Base-by-base conservation (phyloP, 73 alveolate genomes). In the Paramecium primaurelia region DNA sequence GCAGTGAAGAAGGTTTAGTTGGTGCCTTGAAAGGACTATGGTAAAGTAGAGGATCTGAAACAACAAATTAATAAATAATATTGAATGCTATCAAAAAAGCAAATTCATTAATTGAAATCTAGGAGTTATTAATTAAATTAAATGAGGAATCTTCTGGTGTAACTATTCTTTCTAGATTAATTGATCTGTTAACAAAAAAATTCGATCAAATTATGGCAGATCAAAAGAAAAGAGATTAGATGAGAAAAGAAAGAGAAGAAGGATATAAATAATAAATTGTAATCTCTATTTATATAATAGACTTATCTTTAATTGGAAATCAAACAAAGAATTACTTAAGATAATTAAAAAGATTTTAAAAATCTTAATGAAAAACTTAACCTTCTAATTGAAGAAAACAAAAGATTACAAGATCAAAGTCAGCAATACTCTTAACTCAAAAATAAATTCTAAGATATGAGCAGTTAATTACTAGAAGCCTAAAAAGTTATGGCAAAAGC, bases 231-330 rank as follows among this genome's bases (percentile, higher is more conserved):
- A 37, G 58, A 68, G 58, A 34, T n/a, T 37, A 73, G 16, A 73
- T 73, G 59, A 10, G 22, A 3, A 73, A 73, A 38, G 87, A 73
- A 6, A 73, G 58, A 16, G 60, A 34, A 37, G 87, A 73, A 37
- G 87, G 87, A 73, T 73, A 73, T 37, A 73, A 73, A 73, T 73
- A 73, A 73, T 73, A 73, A 38, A 73, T 73, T 73, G 69, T 54
- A 54, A 54, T 3, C 18, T 49, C 30, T 16, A n/a, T 18, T 54
- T 54, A 54, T 54, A 54, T 54, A 4, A 6, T 54, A 54, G 69
- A 73, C 59, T 2, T 73, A 73, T 73, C 40, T 73, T 14, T 18
- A 73, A 73, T 16, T 37, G 18, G 87, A 73, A 73, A 40, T 73
- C 22, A 73, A 73, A 30, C 9, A 73, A 20, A 73, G 8, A 73